phyloP scores from a whole-genome alignment of 2,329 filamentous ascomycete genomes.

The Dichotomopilus funicola region DNA sequence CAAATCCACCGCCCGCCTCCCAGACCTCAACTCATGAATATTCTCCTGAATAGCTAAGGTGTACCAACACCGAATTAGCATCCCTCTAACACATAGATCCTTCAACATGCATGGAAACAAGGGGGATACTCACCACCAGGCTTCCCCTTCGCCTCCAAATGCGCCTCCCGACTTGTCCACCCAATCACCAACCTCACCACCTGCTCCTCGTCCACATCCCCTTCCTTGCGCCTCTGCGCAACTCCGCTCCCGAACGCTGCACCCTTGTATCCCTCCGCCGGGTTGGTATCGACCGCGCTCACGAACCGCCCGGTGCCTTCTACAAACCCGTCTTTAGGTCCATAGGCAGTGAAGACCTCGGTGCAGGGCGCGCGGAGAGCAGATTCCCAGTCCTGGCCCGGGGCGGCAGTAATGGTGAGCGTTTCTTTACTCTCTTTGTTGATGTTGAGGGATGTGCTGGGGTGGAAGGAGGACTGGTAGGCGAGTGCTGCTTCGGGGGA shows the following conservation, averaged over 20 bases:
- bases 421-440: neutral
- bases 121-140: conserved; percentile 7
- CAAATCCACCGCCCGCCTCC: conserved; percentile 15
- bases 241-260: conserved; percentile 4
- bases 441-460: neutral
- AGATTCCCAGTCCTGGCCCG: neutral
- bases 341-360: conserved; percentile 24
- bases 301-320: conserved; percentile 16
- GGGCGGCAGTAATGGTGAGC: neutral
- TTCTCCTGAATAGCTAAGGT: conserved; percentile 14
- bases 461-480: neutral
- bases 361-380: conserved; percentile 18
- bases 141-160: conserved; percentile 18
- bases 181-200: conserved; percentile 21
- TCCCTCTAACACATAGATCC: neutral
- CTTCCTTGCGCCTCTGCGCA: neutral
- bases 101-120: neutral
- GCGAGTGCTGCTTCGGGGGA: conserved; percentile 3
- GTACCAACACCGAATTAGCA: neutral
- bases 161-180: conserved; percentile 23
- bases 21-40: conserved; percentile 13
- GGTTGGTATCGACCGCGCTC: conserved; percentile 6
- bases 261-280: conserved; percentile 10
- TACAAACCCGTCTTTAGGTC: conserved; percentile 17
- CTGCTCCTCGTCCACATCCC: conserved; percentile 2